Conservation (phyloP, 1,139 yeast genomes). For the Pichia sp. region DNA sequence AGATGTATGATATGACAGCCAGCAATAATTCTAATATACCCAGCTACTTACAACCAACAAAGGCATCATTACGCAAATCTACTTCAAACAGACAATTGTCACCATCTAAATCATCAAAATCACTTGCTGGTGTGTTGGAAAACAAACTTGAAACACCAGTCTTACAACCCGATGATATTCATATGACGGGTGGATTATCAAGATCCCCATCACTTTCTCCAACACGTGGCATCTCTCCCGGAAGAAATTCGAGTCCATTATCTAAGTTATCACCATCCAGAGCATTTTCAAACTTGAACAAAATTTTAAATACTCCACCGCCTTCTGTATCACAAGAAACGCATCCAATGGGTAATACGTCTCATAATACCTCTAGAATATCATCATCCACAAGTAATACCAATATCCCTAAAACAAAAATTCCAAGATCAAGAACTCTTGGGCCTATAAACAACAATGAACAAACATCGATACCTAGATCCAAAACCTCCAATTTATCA, state of each 20-base stretch:
- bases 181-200: neutral
- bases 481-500: conserved; percentile 15
- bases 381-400: neutral
- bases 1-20: neutral
- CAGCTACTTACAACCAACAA: conserved; percentile 26
- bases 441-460: conserved; percentile 1
- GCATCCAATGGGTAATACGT: too few relatives aligned
- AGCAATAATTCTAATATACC: conserved; percentile 15
- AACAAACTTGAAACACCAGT: conserved; percentile 3
- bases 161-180: conserved; percentile 1
- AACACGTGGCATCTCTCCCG: conserved; percentile 4
- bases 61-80: conserved; percentile 22
- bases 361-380: neutral
- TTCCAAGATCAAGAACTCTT: conserved; percentile 8
- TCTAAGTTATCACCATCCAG: conserved; percentile 31
- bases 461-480: conserved; percentile 10
- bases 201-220: conserved; percentile 19
- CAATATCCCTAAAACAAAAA: neutral
- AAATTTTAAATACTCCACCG: conserved; percentile 12
- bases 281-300: conserved; percentile 22
- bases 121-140: neutral
- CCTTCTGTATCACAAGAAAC: conserved; percentile 12
- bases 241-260: conserved; percentile 3
- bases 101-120: conserved; percentile 16
- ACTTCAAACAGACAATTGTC: conserved; percentile 15